Base-by-base conservation (phyloP, 2,329 filamentous ascomycete species). In the Cadophora luteo-olivacea region DNA sequence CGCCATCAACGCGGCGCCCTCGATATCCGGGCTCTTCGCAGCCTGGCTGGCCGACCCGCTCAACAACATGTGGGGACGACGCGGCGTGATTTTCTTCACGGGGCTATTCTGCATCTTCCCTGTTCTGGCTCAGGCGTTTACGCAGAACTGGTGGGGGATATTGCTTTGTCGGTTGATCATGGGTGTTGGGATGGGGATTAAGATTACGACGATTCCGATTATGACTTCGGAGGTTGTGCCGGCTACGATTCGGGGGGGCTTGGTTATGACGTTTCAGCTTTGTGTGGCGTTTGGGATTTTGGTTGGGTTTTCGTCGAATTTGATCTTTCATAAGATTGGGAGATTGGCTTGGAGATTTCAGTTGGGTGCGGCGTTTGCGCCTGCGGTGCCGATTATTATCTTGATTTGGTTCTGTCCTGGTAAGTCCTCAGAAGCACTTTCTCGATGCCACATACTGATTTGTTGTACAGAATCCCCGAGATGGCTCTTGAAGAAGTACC, bases 241-340 rank as follows among this genome's bases (percentile, higher is more conserved):
- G 2, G 82, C 85, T 12, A 72, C 77, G 12, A 84, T 88, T 67
- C 82, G 86, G 55, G 86, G 86, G 65, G 85, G 81, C n/a, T 76
- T 88, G 48, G 86, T 87, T 61, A 87, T 87, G 84, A 81, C 77
- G 38, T 86, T 84, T 74, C 79, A 81, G 69, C 77, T 81, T 60
- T 85, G 83, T 81, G 84, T 83, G 19, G 85, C 88, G 68, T 79
- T 91, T 81, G 87, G 87, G 48, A 91, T 92, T 73, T 89, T 91
- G 77, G 80, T 91, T 22, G 91, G 67, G 29, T 41, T 55, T 24
- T 69, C 64, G 14, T 60, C 67, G 14, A 69, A 69, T 73, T 81
- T 92, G 36, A 86, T 84, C 3, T 86, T 91, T 52, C 88, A 86
- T 55, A 82, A 89, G 61, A 83, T 83, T 0, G 86, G 87, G 19